Conservation (phyloP, 2,329 filamentous ascomycete species). For the Zalaria sp. region DNA sequence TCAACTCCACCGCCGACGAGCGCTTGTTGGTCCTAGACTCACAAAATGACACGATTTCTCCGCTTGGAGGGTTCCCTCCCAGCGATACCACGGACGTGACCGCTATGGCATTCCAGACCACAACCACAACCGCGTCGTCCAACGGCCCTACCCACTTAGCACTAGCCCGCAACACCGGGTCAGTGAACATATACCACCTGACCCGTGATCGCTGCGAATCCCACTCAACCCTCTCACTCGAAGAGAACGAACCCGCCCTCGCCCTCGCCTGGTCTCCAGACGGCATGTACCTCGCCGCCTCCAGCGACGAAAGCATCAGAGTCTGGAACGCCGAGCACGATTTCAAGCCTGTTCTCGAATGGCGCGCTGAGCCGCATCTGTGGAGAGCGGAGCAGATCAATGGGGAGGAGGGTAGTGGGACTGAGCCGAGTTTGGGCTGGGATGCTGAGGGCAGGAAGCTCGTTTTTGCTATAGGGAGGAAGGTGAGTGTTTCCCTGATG, state of each 20-base stretch:
- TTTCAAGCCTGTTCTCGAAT: conserved; percentile 10
- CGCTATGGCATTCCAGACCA: conserved; percentile 26
- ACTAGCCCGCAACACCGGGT: conserved; percentile 25
- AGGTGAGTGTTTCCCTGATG: not conserved
- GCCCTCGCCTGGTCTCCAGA: conserved; percentile 31
- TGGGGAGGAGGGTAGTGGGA: not conserved
- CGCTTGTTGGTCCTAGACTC: conserved; percentile 17
- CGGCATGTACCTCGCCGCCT: conserved; percentile 28
- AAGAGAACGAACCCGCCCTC: conserved; percentile 16
- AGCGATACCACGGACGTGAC: conserved; percentile 6
- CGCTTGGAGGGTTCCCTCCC: not conserved
- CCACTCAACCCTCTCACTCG: conserved; percentile 1
- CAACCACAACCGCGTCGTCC: conserved; percentile 5
- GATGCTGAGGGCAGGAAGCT: conserved; percentile 39
- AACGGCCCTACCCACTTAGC: conserved; percentile 15
- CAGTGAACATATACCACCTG: conserved; percentile 26
- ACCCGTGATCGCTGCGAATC: conserved; percentile 2
- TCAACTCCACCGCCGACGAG: conserved; percentile 16
- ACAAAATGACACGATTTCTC: conserved; percentile 14
- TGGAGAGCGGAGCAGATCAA: conserved; percentile 4
- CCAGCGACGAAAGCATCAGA: conserved; percentile 27
- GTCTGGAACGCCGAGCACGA: conserved; percentile 24
- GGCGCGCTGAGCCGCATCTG: conserved; percentile 12
- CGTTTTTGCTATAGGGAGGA: conserved; percentile 29
- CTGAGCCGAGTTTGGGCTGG: conserved; percentile 31